Conservation (phyloP, 768 basidiomycete species). For the Boletus patriciae region DNA sequence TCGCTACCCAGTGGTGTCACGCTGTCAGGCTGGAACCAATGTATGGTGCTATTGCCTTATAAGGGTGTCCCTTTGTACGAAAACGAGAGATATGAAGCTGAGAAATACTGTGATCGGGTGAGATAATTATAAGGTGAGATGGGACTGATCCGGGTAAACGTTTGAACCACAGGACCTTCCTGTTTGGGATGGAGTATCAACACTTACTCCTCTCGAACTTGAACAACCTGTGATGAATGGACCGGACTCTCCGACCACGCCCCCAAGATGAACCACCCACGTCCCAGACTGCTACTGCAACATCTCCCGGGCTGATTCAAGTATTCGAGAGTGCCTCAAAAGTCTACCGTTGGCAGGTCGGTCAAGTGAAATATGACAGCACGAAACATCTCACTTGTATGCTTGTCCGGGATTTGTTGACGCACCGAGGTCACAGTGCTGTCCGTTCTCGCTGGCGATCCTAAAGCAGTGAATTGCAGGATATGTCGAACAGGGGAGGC, state of each 20-base stretch:
- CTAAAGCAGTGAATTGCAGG: neutral
- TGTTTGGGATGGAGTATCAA: neutral
- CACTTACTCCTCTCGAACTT: neutral
- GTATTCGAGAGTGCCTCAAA: neutral
- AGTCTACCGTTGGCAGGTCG: neutral
- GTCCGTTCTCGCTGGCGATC: neutral
- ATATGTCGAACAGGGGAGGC: no score
- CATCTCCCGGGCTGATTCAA: neutral
- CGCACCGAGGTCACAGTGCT: neutral
- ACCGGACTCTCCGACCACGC: neutral
- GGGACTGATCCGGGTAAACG: no score
- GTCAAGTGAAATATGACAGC: neutral
- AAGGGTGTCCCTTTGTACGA: constrained; percentile 25
- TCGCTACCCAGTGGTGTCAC: neutral
- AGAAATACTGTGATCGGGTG: neutral
- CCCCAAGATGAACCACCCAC: neutral
- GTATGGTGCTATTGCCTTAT: constrained; percentile 15
- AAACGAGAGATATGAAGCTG: neutral
- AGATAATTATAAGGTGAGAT: neutral
- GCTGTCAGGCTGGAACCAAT: neutral
- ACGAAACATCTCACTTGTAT: neutral
- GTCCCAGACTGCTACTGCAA: neutral
- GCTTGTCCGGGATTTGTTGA: no score
- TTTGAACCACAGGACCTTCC: constrained; percentile 4
- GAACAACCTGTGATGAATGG: neutral